Evolutionary conservation across 2,329 filamentous ascomycete species (phyloP), one percentile per base, ranked within the genome.

Genomic region (Botryosphaeria dothidea): DNA sequence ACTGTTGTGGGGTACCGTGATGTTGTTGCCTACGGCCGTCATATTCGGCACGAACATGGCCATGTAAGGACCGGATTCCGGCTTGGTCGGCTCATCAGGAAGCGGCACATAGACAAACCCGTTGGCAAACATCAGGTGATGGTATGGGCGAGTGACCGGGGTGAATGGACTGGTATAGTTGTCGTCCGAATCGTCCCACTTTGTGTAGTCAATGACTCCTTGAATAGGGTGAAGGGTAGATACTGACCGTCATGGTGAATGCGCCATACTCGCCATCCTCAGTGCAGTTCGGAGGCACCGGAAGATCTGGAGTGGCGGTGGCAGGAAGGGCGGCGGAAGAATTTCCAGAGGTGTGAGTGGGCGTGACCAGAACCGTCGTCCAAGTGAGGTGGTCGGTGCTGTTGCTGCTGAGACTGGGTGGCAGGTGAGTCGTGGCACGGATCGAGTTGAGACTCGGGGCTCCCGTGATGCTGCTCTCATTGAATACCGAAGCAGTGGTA

Each of bases 91-190:
- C 66, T 80, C 76, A 64, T 73, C 76, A 45, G 78, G 77, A 43
- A 78, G 77, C 3, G 81, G 80, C 34, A 81, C 78, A 68, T 84
- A 83, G 3, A 79, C 78, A 71, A 80, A 85, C 23, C 83, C 83
- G 64, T 81, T 77, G 46, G 81, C 81, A 72, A 83, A 85, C 70
- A 79, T 79, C 54, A 85, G 77, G 69, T 85, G 82, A 63, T 82
- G 79, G 67, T 84, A 84, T 1, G 82, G 31, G 82, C 63, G 79
- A 80, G 67, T 75, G 78, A 65, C 85, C 75, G 48, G 79, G 78
- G 79, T 77, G 52, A 68, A 71, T 5, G 64, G 31, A n/a, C 69
- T 57, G n/a, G 70, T 72, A 7, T 73, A 73, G 49, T 73, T 73
- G 7, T 11, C 15, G 69, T 66, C 43, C 67, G 60, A 13, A 38